Percentiles rank a stretch among this genome's conserved stretches.
Conservation (phyloP, 2,329 filamentous ascomycete genomes). For the Coleophoma eucalyptorum region DNA sequence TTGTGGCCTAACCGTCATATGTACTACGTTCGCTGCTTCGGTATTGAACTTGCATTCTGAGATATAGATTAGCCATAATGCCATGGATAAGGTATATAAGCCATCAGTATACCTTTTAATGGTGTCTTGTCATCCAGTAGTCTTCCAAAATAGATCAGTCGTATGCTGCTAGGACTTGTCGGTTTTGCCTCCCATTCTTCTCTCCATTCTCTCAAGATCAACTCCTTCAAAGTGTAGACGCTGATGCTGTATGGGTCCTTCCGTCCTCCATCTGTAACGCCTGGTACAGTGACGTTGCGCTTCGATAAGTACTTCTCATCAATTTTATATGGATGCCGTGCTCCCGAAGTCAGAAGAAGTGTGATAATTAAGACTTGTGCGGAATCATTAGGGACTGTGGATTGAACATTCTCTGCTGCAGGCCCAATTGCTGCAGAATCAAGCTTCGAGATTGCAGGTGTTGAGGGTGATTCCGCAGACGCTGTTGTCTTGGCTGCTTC, state of each 20-base stretch:
- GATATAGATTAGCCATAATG: neutral
- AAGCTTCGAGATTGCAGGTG: conserved; percentile 9
- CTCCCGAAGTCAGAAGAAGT: conserved; percentile 75
- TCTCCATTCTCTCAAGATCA: conserved; percentile 91
- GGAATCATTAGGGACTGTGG: conserved; percentile 24
- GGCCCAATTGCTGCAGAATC: conserved; percentile 21
- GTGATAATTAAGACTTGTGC: conserved; percentile 66
- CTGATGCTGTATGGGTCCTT: conserved; percentile 85
- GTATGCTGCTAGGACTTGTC: conserved; percentile 81
- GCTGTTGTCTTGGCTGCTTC: neutral
- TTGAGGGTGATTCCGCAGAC: conserved; percentile 5
- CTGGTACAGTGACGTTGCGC: conserved; percentile 73
- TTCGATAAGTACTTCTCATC: conserved; percentile 82
- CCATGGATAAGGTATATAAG: neutral
- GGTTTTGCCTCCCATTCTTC: conserved; percentile 88
- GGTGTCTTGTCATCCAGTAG: conserved; percentile 84
- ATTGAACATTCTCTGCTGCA: neutral
- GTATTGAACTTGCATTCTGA: conserved; percentile 76
- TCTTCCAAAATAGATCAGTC: conserved; percentile 88
- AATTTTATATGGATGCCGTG: conserved; percentile 84
- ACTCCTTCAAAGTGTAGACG: conserved; percentile 88
- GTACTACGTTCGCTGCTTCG: conserved; percentile 78
- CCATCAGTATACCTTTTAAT: conserved; percentile 65
- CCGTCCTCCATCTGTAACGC: conserved; percentile 51
- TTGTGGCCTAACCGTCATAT: conserved; percentile 88